Evolutionary conservation across 2,329 filamentous ascomycete genomes (phyloP).

Genomic region (Chaetomium strumarium): DNA sequence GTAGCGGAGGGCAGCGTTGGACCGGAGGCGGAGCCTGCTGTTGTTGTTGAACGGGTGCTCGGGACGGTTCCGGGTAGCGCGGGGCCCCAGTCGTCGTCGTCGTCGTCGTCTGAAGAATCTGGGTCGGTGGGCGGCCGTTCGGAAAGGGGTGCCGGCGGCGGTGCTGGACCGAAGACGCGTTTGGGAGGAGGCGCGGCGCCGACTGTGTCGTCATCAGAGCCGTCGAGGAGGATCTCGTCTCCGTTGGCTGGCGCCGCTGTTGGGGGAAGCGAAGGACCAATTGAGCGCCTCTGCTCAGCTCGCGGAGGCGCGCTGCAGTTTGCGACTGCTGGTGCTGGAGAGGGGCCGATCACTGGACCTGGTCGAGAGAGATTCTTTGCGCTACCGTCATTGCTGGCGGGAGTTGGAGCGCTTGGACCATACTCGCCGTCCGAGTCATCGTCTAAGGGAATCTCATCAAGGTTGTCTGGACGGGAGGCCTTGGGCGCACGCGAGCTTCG

Average conservation of each 20-base stretch:
- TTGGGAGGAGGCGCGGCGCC: conserved; percentile 28
- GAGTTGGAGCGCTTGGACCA: conserved; percentile 33
- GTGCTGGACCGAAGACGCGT: conserved; percentile 37
- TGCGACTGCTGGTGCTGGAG: conserved; percentile 19
- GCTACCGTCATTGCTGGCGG: neutral
- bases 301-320: conserved; percentile 4
- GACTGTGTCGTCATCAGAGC: conserved; percentile 33
- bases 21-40: conserved; percentile 38
- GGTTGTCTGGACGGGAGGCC: conserved; percentile 42
- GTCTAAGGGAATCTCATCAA: conserved; percentile 43
- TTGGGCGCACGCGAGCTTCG: conserved; percentile 42
- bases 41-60: conserved; percentile 26
- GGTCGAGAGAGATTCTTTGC: neutral
- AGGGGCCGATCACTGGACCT: conserved; percentile 26
- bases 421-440: conserved; percentile 38
- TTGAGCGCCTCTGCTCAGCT: conserved; percentile 2
- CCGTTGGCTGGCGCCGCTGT: conserved; percentile 27
- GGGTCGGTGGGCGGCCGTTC: conserved; percentile 33
- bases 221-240: conserved; percentile 38
- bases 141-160: conserved; percentile 38
- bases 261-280: conserved; percentile 23
- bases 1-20: conserved; percentile 29
- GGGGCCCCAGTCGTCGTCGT: conserved; percentile 53
- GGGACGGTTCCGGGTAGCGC: conserved; percentile 45
- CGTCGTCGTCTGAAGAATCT: conserved; percentile 35